These are phyloP conservation scores for Tilletia setariae DNA, from an alignment of 1,284 basidiomycete genomes.

Conservation along the genomic window DNA sequence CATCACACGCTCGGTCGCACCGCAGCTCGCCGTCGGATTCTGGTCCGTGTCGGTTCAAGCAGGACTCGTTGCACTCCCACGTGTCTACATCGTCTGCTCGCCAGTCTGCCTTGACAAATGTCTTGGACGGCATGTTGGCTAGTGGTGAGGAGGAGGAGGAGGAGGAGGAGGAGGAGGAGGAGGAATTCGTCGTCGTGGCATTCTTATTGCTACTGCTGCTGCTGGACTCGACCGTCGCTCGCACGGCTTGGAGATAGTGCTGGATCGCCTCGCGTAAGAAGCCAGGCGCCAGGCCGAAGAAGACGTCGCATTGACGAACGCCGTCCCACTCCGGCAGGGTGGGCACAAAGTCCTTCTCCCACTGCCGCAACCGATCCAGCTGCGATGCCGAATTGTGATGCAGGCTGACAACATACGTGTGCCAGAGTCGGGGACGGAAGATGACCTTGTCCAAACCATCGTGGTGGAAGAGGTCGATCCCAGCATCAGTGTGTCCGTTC, in stretches of 20 bases:
- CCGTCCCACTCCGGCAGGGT: neutral
- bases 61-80: neutral
- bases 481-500: neutral
- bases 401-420: slow-evolving; percentile 1
- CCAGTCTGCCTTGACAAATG: neutral
- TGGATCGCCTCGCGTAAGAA: neutral
- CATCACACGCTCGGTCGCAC: slow-evolving; percentile 8
- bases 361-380: neutral
- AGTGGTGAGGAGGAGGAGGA: too few relatives aligned
- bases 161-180: too few relatives aligned
- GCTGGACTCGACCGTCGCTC: too few relatives aligned
- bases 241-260: neutral
- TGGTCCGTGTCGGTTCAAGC: neutral
- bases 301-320: neutral
- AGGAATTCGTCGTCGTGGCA: neutral
- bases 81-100: neutral
- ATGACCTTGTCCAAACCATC: slow-evolving; percentile 1
- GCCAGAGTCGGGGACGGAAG: neutral
- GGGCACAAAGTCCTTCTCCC: neutral
- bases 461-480: neutral
- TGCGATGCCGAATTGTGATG: neutral
- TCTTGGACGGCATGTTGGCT: neutral
- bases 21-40: neutral
- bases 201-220: too few relatives aligned
- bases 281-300: neutral